phyloP scores from a whole-genome alignment of 768 basidiomycete genomes.

The Cubamyces lactineus region DNA sequence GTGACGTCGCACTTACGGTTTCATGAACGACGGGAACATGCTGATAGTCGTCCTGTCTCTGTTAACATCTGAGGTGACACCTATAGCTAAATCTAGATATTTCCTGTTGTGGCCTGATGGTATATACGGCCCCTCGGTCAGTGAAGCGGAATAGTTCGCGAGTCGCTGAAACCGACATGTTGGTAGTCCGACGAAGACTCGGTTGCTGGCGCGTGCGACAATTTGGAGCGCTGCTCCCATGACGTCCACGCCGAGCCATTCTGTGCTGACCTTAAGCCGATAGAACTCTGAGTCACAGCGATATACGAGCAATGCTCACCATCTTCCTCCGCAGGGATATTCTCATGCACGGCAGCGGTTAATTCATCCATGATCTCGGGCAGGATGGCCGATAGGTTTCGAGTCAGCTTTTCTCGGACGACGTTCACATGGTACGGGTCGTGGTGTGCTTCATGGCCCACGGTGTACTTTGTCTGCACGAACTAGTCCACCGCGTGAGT shows the following conservation, averaged over 20 bases:
- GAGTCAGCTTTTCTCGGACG: slow-evolving; percentile 33
- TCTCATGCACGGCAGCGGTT: slow-evolving; percentile 31
- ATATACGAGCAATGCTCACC: slow-evolving; percentile 13
- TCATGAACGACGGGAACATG: slow-evolving; percentile 38
- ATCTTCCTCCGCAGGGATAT: slow-evolving; percentile 30
- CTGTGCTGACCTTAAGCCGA: slow-evolving; percentile 18
- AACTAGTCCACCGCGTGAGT: background rate
- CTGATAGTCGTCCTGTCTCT: slow-evolving; percentile 29
- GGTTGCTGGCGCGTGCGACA: slow-evolving; percentile 46
- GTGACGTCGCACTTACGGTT: slow-evolving; percentile 31
- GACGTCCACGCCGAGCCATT: slow-evolving; percentile 42
- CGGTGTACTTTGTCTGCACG: slow-evolving; percentile 29
- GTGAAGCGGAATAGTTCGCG: background rate
- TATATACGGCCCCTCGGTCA: no score
- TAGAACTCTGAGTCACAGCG: background rate
- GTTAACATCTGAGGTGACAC: slow-evolving; percentile 37
- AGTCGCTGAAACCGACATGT: slow-evolving; percentile 37
- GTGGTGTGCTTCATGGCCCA: slow-evolving; percentile 30
- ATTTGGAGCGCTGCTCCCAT: slow-evolving; percentile 37
- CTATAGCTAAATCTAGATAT: slow-evolving; percentile 2
- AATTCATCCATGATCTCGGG: slow-evolving; percentile 34
- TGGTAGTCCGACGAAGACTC: slow-evolving; percentile 54
- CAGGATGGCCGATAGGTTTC: slow-evolving; percentile 29
- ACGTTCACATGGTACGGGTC: slow-evolving; percentile 30
- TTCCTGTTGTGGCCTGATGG: background rate